Evolutionary conservation across 2,329 filamentous ascomycete genomes (phyloP).

Genomic region (Sporothrix luriei): DNA sequence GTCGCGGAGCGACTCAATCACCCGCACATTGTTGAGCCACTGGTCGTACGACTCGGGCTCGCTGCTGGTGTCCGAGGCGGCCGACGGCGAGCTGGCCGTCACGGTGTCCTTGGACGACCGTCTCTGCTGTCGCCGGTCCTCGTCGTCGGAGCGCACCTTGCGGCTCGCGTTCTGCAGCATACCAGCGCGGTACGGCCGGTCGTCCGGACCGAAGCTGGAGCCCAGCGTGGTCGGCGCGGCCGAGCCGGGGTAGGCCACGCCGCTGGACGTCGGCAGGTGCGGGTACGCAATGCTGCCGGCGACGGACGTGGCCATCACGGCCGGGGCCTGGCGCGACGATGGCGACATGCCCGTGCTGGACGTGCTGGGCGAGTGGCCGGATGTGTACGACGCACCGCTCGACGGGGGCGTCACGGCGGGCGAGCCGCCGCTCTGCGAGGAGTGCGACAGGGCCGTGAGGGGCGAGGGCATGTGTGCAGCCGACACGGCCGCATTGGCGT

Average conservation of each 20-base stretch:
- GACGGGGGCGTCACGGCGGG: slow-evolving; percentile 77
- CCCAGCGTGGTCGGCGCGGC: slow-evolving; percentile 72
- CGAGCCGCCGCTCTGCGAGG: slow-evolving; percentile 61
- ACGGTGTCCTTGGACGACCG: slow-evolving; percentile 49
- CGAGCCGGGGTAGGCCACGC: slow-evolving; percentile 61
- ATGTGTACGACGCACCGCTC: slow-evolving; percentile 74
- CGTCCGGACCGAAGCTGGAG: slow-evolving; percentile 64
- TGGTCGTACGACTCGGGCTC: slow-evolving; percentile 64
- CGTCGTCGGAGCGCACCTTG: slow-evolving; percentile 40
- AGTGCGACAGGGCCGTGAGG: slow-evolving; percentile 56
- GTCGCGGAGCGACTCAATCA: slow-evolving; percentile 63
- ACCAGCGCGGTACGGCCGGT: slow-evolving; percentile 66
- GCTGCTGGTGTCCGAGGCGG: slow-evolving; percentile 55
- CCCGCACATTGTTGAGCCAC: slow-evolving; percentile 67
- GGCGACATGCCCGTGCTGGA: slow-evolving; percentile 73
- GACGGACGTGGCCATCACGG: slow-evolving; percentile 49
- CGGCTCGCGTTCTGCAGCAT: slow-evolving; percentile 64
- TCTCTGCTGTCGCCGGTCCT: slow-evolving; percentile 45
- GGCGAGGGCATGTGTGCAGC: slow-evolving; percentile 64
- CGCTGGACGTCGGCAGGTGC: slow-evolving; percentile 68
- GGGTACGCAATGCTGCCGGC: slow-evolving; percentile 70
- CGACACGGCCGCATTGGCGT: slow-evolving; percentile 45
- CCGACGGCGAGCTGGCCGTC: slow-evolving; percentile 58
- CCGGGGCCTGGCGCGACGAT: slow-evolving; percentile 57
- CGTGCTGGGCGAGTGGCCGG: slow-evolving; percentile 72